Evolutionary conservation across 192 early-diverging fungal species (phyloP).

Genomic region (Rhizoclosmatium sp.): DNA sequence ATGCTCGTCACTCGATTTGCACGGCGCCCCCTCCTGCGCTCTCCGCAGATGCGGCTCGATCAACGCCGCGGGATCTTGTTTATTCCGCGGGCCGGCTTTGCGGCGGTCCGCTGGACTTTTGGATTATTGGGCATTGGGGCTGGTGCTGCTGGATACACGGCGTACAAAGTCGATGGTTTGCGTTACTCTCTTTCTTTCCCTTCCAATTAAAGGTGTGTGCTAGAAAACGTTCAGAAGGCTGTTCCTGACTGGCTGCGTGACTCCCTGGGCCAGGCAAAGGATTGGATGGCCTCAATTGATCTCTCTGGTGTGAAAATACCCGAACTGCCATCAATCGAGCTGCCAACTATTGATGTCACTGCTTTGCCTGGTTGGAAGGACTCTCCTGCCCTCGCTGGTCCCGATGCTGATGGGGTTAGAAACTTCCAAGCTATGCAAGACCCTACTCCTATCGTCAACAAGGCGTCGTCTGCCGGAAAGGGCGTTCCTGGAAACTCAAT

Average conservation of each 20-base stretch:
- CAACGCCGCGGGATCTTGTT: constrained; percentile 30
- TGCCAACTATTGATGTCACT: constrained; percentile 29
- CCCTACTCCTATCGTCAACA: constrained; percentile 52
- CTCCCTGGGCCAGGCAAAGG: constrained; percentile 41
- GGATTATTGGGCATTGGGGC: constrained; percentile 30
- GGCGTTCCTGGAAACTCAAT: constrained; percentile 33
- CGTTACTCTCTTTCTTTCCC: not conserved
- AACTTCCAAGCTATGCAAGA: constrained; percentile 12
- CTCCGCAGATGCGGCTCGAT: not conserved
- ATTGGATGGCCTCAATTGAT: constrained; percentile 43
- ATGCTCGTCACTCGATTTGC: no score
- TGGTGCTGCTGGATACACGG: constrained; percentile 39
- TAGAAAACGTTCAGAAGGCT: constrained; percentile 45
- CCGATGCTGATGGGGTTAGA: constrained; percentile 26
- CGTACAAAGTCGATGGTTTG: constrained; percentile 32
- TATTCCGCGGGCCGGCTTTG: constrained; percentile 29
- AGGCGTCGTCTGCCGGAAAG: constrained; percentile 44
- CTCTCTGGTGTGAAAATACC: constrained; percentile 43
- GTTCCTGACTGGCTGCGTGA: constrained; percentile 59
- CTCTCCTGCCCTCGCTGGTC: constrained; percentile 24
- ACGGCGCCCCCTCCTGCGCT: not conserved
- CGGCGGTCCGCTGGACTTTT: constrained; percentile 21
- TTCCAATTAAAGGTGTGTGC: not conserved
- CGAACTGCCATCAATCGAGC: not conserved
- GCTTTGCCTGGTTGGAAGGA: constrained; percentile 7